phyloP scores from a whole-genome alignment of 768 basidiomycete genomes.

The Phylloporus arenicola region DNA sequence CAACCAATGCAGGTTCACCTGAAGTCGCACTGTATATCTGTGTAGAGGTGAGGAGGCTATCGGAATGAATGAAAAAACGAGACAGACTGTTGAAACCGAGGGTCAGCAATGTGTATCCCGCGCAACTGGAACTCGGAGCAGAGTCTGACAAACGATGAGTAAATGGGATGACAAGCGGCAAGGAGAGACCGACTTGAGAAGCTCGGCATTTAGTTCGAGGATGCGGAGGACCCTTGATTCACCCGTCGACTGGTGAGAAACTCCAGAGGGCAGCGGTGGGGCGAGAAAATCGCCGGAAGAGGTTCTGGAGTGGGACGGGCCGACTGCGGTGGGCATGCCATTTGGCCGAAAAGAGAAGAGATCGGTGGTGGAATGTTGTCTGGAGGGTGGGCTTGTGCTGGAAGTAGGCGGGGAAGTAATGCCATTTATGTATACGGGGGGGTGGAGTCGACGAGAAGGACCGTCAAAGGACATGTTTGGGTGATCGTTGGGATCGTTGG shows the following conservation, averaged over 20 bases:
- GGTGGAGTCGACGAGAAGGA: constrained; percentile 10
- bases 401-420: constrained; percentile 16
- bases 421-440: constrained; percentile 20
- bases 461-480: constrained; percentile 15
- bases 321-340: constrained; percentile 13
- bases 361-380: constrained; percentile 19
- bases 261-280: constrained; percentile 27
- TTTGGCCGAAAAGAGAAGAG: constrained; percentile 18
- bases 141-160: constrained; percentile 37
- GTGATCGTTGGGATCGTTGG: constrained; percentile 28
- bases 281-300: constrained; percentile 26
- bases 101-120: constrained; percentile 42
- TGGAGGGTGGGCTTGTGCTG: constrained; percentile 17
- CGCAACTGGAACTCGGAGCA: constrained; percentile 57
- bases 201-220: constrained; percentile 62
- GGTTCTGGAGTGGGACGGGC: constrained; percentile 25
- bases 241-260: constrained; percentile 7
- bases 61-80: neutral
- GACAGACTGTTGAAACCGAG: constrained; percentile 55
- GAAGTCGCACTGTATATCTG: constrained; percentile 59
- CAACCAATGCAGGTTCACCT: constrained; percentile 68
- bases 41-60: constrained; percentile 10
- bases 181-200: constrained; percentile 52
- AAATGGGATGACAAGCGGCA: neutral
- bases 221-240: constrained; percentile 50